Evolutionary conservation across 495 filamentous ascomycete species (phyloP).

Genomic region (Xylaria curta): DNA sequence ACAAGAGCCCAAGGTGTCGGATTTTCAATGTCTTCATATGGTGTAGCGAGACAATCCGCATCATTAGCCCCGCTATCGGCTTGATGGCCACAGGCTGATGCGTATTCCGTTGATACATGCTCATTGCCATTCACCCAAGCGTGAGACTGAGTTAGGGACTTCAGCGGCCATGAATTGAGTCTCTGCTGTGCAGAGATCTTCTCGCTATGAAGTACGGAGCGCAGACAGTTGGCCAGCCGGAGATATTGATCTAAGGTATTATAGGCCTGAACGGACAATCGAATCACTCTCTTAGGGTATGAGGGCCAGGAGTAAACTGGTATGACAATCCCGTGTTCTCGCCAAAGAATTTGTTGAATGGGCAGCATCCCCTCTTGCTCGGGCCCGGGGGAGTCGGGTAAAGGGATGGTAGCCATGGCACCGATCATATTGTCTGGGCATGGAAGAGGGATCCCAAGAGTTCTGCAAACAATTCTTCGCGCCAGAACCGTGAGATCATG

Average conservation of each 20-base stretch:
- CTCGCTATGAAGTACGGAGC: neutral
- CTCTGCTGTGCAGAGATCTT: neutral
- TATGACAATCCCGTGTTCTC: conserved; percentile 6
- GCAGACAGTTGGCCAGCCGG: neutral
- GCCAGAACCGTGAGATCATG: conserved; percentile 13
- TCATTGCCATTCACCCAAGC: conserved; percentile 1
- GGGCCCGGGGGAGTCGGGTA: neutral
- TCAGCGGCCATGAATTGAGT: neutral
- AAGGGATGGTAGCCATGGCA: conserved; percentile 8
- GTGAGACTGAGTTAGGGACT: neutral
- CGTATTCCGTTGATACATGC: neutral
- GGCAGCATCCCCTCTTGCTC: conserved; percentile 5
- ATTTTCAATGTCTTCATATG: conserved; percentile 1
- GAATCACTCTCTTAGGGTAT: neutral
- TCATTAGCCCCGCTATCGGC: neutral
- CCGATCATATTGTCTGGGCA: conserved; percentile 9
- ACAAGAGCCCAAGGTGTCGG: conserved; percentile 9
- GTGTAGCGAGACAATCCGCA: neutral
- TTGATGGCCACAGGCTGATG: conserved; percentile 1
- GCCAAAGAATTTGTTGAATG: conserved; percentile 5
- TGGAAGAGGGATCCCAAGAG: conserved; percentile 11
- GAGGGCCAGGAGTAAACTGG: conserved; percentile 8
- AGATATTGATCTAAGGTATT: neutral
- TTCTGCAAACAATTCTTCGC: conserved; percentile 11
- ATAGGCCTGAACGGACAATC: neutral